Evolutionary conservation across 2,329 filamentous ascomycete species (phyloP).

Genomic region (Arthroderma sp.): DNA sequence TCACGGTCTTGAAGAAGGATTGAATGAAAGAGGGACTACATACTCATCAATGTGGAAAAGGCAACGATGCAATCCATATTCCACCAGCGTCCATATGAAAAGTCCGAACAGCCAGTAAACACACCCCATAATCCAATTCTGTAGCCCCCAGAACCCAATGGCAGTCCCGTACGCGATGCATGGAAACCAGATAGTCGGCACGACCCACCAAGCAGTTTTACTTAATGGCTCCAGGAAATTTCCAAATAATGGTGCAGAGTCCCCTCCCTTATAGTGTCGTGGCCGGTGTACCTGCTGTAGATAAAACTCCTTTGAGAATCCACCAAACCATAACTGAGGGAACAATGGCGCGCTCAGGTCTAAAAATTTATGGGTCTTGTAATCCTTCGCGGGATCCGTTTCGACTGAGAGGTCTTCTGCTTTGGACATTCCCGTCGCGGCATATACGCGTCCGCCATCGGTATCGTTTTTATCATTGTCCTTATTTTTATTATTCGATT

Average conservation of each 20-base stretch:
- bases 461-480: slow-evolving; percentile 30
- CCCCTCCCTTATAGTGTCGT: slow-evolving; percentile 86
- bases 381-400: slow-evolving; percentile 64
- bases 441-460: slow-evolving; percentile 32
- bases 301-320: slow-evolving; percentile 92
- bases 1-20: neutral
- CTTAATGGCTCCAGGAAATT: slow-evolving; percentile 98
- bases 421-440: slow-evolving; percentile 69
- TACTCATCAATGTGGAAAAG: slow-evolving; percentile 91
- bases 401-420: slow-evolving; percentile 78
- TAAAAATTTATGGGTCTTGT: slow-evolving; percentile 83
- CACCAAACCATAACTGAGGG: slow-evolving; percentile 73
- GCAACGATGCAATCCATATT: slow-evolving; percentile 79
- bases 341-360: slow-evolving; percentile 77
- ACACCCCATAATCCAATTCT: slow-evolving; percentile 34
- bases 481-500: slow-evolving; percentile 18
- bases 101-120: slow-evolving; percentile 59
- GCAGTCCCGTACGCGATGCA: slow-evolving; percentile 59
- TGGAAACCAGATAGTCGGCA: slow-evolving; percentile 79
- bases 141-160: slow-evolving; percentile 49
- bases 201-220: slow-evolving; percentile 86
- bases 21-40: slow-evolving; percentile 22
- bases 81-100: slow-evolving; percentile 73
- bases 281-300: slow-evolving; percentile 91
- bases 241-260: slow-evolving; percentile 85